These are phyloP conservation scores for Umbilicus rupestris DNA, from an alignment of 164 flowering plant species.

Conservation along the genomic window DNA sequence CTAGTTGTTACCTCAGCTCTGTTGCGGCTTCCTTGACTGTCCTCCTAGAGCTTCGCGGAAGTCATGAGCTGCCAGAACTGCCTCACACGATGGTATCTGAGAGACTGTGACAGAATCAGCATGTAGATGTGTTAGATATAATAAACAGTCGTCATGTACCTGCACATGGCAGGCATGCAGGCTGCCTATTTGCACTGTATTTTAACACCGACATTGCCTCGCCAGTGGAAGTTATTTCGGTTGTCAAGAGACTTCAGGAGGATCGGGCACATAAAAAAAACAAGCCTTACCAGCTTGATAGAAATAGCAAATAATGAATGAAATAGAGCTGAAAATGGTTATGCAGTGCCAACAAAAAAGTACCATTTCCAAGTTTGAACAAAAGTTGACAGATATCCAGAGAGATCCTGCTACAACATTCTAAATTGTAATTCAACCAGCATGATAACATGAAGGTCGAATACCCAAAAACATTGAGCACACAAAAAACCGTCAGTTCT, in stretches of 20 bases:
- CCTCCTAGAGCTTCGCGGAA: neutral
- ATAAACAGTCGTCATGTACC: slow-evolving; percentile 3
- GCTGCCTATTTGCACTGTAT: neutral
- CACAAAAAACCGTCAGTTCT: neutral
- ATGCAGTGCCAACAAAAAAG: neutral
- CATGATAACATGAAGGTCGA: neutral
- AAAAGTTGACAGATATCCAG: slow-evolving; percentile 21
- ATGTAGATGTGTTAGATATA: neutral
- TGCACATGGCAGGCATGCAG: slow-evolving; percentile 7
- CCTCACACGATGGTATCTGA: neutral
- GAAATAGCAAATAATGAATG: neutral
- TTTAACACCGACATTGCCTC: neutral
- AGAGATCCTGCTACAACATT: neutral
- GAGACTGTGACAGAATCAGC: neutral
- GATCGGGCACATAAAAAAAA: neutral
- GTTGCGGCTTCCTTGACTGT: slow-evolving; percentile 2
- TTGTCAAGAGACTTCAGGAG: neutral
- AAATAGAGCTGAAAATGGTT: neutral
- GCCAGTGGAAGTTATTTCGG: neutral
- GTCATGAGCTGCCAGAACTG: neutral
- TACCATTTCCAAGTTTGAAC: neutral
- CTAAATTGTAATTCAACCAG: neutral
- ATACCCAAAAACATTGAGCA: neutral
- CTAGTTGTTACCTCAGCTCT: neutral
- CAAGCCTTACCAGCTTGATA: neutral